A percentile compares a stretch with the other conserved stretches of the same genome.
These are phyloP conservation scores for Candida alai DNA, from an alignment of 805 yeast species.

Conservation along the genomic window DNA sequence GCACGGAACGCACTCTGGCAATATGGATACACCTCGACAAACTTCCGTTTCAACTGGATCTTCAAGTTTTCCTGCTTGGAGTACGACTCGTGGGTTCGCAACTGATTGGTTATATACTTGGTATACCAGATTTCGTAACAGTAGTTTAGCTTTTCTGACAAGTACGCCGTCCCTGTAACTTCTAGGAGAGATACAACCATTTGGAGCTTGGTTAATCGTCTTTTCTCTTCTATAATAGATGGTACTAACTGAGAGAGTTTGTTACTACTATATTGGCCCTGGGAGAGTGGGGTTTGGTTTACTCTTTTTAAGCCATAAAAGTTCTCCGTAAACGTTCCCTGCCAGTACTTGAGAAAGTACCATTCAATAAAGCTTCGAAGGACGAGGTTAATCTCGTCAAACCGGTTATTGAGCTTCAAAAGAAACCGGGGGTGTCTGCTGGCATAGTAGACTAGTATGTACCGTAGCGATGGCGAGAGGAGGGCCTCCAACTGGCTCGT, in stretches of 20 bases:
- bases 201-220: conserved; percentile 53
- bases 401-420: conserved; percentile 57
- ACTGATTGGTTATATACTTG: conserved; percentile 48
- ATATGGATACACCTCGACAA: conserved; percentile 61
- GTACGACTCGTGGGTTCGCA: conserved; percentile 18
- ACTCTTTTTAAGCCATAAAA: conserved; percentile 85
- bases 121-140: conserved; percentile 63
- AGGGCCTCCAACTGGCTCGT: conserved; percentile 73
- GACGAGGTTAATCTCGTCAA: conserved; percentile 70
- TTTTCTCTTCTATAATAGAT: conserved; percentile 45
- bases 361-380: conserved; percentile 66
- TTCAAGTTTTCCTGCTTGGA: conserved; percentile 21
- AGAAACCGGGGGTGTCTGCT: conserved; percentile 70
- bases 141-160: conserved; percentile 64
- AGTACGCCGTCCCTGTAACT: conserved; percentile 62
- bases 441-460: conserved; percentile 76
- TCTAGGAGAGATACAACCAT: conserved; percentile 51
- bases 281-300: conserved; percentile 31
- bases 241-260: conserved; percentile 37
- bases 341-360: conserved; percentile 67
- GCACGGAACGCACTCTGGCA: conserved; percentile 45
- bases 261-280: conserved; percentile 23
- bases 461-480: conserved; percentile 78
- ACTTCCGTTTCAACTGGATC: conserved; percentile 33
- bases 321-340: conserved; percentile 84